Percentiles rank a stretch among this genome's conserved stretches.
Conservation (phyloP, 306 rosid species). For the Urtica urens region DNA sequence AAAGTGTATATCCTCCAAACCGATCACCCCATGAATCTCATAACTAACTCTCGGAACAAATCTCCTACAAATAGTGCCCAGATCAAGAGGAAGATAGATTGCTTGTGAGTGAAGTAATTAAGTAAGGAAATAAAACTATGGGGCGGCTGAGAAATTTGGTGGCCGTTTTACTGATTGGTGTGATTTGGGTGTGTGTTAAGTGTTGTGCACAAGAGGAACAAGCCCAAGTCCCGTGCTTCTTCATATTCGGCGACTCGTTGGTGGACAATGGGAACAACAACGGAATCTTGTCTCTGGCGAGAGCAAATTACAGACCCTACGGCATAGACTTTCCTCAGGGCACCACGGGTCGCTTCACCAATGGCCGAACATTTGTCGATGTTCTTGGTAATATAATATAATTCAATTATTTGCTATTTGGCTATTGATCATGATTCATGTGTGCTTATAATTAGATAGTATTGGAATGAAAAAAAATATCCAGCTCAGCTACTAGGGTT, state of each 20-base stretch:
- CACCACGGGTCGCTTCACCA: conserved; percentile 85
- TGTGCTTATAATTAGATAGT: background rate
- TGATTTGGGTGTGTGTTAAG: conserved; percentile 24
- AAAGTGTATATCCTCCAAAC: background rate
- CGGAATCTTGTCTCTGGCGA: conserved; percentile 48
- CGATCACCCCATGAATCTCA: conserved; percentile 9
- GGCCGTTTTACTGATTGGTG: conserved; percentile 16
- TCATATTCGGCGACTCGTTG: conserved; percentile 88
- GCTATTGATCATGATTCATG: background rate
- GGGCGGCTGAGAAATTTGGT: conserved; percentile 14
- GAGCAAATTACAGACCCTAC: conserved; percentile 86
- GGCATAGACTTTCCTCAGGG: conserved; percentile 80
- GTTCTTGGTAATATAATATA: conserved; percentile 42
- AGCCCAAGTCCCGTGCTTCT: conserved; percentile 69
- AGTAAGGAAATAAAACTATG: background rate
- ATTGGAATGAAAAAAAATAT: background rate
- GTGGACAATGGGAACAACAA: conserved; percentile 94
- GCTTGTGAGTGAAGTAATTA: background rate
- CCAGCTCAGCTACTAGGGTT: conserved; percentile 82
- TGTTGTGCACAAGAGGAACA: conserved; percentile 23
- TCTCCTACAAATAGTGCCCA: background rate
- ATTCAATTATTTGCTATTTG: background rate
- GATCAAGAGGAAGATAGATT: background rate
- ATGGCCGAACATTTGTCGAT: conserved; percentile 82
- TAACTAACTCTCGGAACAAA: background rate